phyloP scores from a whole-genome alignment of 495 filamentous ascomycete species.

The Achaetomiella virescens region DNA sequence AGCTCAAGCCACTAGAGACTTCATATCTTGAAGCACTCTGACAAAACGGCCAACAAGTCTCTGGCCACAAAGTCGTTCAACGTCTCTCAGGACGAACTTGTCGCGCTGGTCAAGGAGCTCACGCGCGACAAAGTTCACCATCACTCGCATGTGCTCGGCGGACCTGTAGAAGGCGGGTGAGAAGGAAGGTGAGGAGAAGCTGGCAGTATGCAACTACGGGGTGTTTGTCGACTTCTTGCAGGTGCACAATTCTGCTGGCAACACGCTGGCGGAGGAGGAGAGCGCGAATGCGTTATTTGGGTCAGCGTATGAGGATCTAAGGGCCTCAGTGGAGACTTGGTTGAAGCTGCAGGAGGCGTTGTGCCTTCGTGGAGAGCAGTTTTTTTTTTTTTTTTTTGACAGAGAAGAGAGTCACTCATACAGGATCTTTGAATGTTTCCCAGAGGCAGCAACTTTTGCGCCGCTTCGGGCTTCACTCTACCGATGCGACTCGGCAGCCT shows the following conservation, averaged over 20 bases:
- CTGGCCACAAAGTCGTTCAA: conserved; percentile 46
- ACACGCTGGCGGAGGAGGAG: conserved; percentile 30
- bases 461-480: too few relatives aligned
- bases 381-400: too few relatives aligned
- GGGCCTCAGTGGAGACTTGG: conserved; percentile 13
- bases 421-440: too few relatives aligned
- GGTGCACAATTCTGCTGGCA: conserved; percentile 30
- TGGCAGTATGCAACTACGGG: conserved; percentile 35
- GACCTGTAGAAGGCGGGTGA: conserved; percentile 40
- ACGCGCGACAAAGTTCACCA: conserved; percentile 37
- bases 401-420: too few relatives aligned
- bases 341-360: conserved; percentile 11
- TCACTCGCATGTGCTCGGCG: conserved; percentile 30
- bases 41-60: conserved; percentile 48
- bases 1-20: too few relatives aligned
- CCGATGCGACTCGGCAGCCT: too few relatives aligned
- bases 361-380: too few relatives aligned
- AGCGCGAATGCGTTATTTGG: conserved; percentile 21
- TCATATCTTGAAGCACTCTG: conserved; percentile 46
- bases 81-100: conserved; percentile 49
- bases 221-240: conserved; percentile 40
- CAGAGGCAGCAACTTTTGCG: too few relatives aligned
- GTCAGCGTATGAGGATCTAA: conserved; percentile 22
- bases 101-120: conserved; percentile 44
- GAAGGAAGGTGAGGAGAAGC: conserved; percentile 43